Conservation (phyloP, 257 asterid genomes). For the Solanum chilense region DNA sequence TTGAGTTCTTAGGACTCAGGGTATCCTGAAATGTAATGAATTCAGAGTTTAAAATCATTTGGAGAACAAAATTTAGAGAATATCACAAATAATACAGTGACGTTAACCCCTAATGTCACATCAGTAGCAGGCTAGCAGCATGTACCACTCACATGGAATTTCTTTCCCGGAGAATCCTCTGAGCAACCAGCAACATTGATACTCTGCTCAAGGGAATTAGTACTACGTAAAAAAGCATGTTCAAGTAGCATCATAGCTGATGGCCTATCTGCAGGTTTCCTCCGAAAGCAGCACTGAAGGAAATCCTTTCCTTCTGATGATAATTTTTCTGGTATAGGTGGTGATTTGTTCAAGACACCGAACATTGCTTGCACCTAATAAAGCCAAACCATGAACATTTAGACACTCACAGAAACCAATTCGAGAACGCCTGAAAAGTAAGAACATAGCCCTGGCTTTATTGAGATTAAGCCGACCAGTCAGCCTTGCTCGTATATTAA, state of each 20-base stretch:
- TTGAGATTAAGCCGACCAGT: background rate
- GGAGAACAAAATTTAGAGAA: background rate
- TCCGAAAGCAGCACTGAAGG: slow-evolving; percentile 55
- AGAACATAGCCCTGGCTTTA: background rate
- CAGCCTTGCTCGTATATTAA: background rate
- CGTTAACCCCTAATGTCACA: background rate
- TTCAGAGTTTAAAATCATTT: background rate
- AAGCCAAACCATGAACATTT: background rate
- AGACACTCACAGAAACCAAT: background rate
- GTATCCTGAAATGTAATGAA: slow-evolving; percentile 21
- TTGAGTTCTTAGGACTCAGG: slow-evolving; percentile 17
- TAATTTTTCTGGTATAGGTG: slow-evolving; percentile 62
- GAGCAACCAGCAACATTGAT: slow-evolving; percentile 10
- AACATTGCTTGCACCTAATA: slow-evolving; percentile 85
- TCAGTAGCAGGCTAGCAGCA: background rate
- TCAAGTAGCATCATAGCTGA: slow-evolving; percentile 53
- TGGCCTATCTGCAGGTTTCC: slow-evolving; percentile 67
- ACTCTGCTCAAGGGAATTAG: slow-evolving; percentile 22
- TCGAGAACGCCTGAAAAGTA: background rate
- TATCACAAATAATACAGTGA: background rate
- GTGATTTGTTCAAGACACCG: slow-evolving; percentile 55
- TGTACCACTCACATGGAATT: slow-evolving; percentile 28
- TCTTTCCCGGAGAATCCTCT: slow-evolving; percentile 31
- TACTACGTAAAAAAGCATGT: slow-evolving; percentile 48
- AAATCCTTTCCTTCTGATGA: slow-evolving; percentile 74